Evolutionary conservation across 306 rosid genomes (phyloP), one percentile per base, ranked within the genome.

Genomic region (Quercus aquifolioides): DNA sequence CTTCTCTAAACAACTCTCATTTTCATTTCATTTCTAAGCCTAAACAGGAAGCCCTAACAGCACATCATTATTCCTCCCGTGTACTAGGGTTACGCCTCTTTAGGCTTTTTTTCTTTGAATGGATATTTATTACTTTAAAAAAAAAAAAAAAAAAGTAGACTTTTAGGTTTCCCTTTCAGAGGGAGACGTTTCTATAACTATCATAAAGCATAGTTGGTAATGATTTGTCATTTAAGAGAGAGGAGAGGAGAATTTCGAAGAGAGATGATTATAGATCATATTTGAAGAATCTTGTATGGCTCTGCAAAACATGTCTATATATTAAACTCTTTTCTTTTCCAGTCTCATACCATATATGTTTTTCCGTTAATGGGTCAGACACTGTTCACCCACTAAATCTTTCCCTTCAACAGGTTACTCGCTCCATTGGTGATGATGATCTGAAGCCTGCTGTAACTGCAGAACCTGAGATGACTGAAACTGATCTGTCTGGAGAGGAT

Each of bases 401-500:
- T 73, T 52, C 7, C 21, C 23, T 28, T 31, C 35, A 68, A 84
- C 84, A 94, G 98, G 99, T 95, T 28, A 95, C 99, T 69, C 97
- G 98, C 65, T 95, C 99, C 52, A 91, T 92, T 49, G 99, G 99
- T 9, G 99, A 95, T 5, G 96, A 91, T 68, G 99, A 95, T 81
- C 86, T 92, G 69, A 92, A 92, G 89, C 98, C 99, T 64, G 92
- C 94, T 77, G 99, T 95, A 70, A 95, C 97, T 6, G 99, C 99
- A 67, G 97, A 95, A 84, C 98, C 99, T 13, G 97, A 95, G 85
- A 88, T 92, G 71, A 91, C 87, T 14, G 96, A 92, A 81, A 88
- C 77, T 60, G 75, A 80, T 78, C 71, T 95, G 69, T 86, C 87
- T 23, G 82, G 80, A 33, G 94, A 92, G 35, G 99, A 95, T 80